phyloP scores from a whole-genome alignment of 192 early-diverging fungal species.

The Helicostylum pulchrum region DNA sequence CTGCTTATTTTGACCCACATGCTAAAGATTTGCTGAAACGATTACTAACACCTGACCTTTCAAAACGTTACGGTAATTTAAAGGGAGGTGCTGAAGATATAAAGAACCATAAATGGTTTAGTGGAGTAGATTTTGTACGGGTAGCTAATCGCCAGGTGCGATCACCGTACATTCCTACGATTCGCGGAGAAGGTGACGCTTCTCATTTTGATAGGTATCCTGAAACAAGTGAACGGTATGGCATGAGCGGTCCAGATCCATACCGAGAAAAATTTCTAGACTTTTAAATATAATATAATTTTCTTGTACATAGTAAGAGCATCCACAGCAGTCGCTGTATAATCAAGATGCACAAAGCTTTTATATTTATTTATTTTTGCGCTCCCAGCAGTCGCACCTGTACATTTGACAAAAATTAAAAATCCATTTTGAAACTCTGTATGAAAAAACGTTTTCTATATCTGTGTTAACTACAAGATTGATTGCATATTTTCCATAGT shows the following conservation, averaged over 20 bases:
- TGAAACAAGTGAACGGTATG: conserved; percentile 90
- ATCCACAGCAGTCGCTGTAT: no score
- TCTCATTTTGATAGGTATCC: conserved; percentile 95
- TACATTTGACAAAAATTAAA: no score
- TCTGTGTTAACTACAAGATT: no score
- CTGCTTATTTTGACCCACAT: conserved; percentile 73
- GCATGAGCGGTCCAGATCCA: conserved; percentile 30
- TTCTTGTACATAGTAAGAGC: background rate
- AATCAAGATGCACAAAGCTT: no score
- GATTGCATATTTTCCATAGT: no score
- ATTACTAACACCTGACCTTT: conserved; percentile 84
- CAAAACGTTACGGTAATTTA: conserved; percentile 90
- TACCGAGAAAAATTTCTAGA: conserved; percentile 17
- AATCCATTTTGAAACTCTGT: no score
- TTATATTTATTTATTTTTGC: no score
- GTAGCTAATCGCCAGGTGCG: conserved; percentile 18
- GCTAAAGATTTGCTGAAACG: conserved; percentile 89
- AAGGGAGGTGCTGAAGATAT: conserved; percentile 86
- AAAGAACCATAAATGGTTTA: conserved; percentile 91
- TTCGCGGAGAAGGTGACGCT: conserved; percentile 77
- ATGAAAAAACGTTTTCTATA: no score
- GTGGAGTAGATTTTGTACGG: conserved; percentile 65
- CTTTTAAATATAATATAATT: conserved; percentile 2
- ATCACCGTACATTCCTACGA: conserved; percentile 21
- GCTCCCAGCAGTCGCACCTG: no score